Conservation (phyloP, 306 rosid species). For the Calophaca sinica region DNA sequence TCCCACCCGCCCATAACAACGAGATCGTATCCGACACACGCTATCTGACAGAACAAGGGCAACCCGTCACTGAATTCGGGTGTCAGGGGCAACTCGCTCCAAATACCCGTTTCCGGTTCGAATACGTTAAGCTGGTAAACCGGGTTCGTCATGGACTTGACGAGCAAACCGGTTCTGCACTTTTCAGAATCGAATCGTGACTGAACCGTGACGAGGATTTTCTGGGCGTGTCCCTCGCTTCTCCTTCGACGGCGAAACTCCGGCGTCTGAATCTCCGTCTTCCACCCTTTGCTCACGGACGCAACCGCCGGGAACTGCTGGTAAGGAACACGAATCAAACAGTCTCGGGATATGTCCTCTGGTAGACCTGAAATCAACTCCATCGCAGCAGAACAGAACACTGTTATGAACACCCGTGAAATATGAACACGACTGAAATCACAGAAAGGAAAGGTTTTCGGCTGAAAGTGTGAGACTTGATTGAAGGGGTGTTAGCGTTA, state of each 20-base stretch:
- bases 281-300: conserved; percentile 65
- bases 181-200: conserved; percentile 52
- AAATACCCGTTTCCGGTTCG: conserved; percentile 56
- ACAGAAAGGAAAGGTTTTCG: too few species aligned
- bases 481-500: not conserved
- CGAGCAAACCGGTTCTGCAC: not conserved
- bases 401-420: not conserved
- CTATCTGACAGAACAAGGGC: conserved; percentile 73
- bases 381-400: conserved; percentile 41
- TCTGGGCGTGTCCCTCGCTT: conserved; percentile 51
- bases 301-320: conserved; percentile 53
- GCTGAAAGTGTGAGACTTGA: not conserved
- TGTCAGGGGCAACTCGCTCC: conserved; percentile 60
- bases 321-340: conserved; percentile 58
- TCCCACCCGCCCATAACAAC: conserved; percentile 84
- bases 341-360: conserved; percentile 67
- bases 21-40: conserved; percentile 60
- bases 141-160: conserved; percentile 47
- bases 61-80: conserved; percentile 51
- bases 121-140: conserved; percentile 55
- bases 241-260: conserved; percentile 63
- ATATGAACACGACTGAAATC: too few species aligned
- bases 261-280: conserved; percentile 58
- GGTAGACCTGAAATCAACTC: conserved; percentile 78
- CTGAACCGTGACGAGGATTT: conserved; percentile 62